Conservation (phyloP, 805 yeast genomes). For the Maudiozyma saulgeensis region DNA sequence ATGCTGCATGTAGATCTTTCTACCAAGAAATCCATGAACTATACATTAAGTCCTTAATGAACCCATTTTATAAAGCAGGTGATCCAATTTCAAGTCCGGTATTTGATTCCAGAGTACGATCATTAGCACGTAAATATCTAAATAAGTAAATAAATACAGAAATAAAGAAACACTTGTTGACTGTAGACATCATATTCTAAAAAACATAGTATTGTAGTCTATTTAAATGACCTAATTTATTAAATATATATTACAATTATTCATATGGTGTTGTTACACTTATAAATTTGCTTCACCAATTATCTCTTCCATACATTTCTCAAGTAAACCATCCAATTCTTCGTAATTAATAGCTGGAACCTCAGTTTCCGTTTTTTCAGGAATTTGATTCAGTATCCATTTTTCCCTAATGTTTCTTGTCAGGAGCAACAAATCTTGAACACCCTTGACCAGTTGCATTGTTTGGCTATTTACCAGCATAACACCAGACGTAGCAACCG, state of each 20-base stretch:
- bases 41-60: slow-evolving; percentile 74
- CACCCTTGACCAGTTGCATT: slow-evolving; percentile 25
- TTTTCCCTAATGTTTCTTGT: slow-evolving; percentile 28
- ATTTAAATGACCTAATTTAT: not conserved
- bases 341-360: slow-evolving; percentile 9
- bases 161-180: not conserved
- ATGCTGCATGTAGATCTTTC: slow-evolving; percentile 72
- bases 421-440: slow-evolving; percentile 27
- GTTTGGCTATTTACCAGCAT: slow-evolving; percentile 24
- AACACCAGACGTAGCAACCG: slow-evolving; percentile 22
- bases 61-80: slow-evolving; percentile 76
- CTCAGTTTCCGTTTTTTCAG: slow-evolving; percentile 9
- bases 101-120: slow-evolving; percentile 67
- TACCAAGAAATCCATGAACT: slow-evolving; percentile 79
- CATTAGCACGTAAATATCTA: slow-evolving; percentile 67
- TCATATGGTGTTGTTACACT: not conserved
- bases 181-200: too few relatives aligned
- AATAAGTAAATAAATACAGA: slow-evolving; percentile 21
- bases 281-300: slow-evolving; percentile 5
- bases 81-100: slow-evolving; percentile 63
- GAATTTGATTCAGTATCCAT: slow-evolving; percentile 28
- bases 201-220: too few relatives aligned
- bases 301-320: slow-evolving; percentile 16
- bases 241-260: too few relatives aligned
- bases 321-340: slow-evolving; percentile 14